Base-by-base conservation (phyloP, 192 early-diverging fungal genomes). In the Linnemannia zychae region DNA sequence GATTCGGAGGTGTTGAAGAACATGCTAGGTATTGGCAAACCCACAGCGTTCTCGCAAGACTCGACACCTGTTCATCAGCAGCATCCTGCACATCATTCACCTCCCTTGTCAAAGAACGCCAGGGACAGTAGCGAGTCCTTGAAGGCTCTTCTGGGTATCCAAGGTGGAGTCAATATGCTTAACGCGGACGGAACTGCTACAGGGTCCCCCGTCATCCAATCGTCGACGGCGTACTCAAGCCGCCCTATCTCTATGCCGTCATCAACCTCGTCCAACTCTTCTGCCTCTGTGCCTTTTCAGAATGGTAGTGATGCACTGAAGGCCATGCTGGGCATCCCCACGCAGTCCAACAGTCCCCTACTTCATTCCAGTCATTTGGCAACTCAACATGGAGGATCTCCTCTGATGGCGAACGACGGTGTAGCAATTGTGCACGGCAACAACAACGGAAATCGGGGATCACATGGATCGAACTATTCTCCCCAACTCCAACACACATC, bases 11-110 rank as follows among this genome's bases (percentile, higher is more conserved):
- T 80, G 16, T 68, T 87, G 75, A 87, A 87, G 69, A 78, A 69
- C 47, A 81, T 87, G 86, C 71, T 87, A 34, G 86, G 86, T 0
- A 87, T 87, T n/a, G 86, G 86, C 5, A 75, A 67, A 28, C 6
- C 57, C 1, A 22, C 66, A 22, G 34, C 63, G 12, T 67, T 60
- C 5, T 57, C 73, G 33, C 78, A 69, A 4, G 52, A 79, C 22
- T 33, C 75, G 22, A 33, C 74, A 0, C 50, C 48, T 13, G 15
- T 67, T 48, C 76, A 75, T 31, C 34, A 48, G 20, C 70, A 78
- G 16, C 9, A 13, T 34, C 34, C 48, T 40, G 33, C 24, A 5
- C 49, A 34, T 15, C 36, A 63, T 4, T 76, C 81, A 20, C 38
- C 47, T 20, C 37, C 66, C 6, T 18, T 63, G 40, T 49, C 46